Evolutionary conservation across 305 asterid species (phyloP).

Genomic region (Plantago coronopus): DNA sequence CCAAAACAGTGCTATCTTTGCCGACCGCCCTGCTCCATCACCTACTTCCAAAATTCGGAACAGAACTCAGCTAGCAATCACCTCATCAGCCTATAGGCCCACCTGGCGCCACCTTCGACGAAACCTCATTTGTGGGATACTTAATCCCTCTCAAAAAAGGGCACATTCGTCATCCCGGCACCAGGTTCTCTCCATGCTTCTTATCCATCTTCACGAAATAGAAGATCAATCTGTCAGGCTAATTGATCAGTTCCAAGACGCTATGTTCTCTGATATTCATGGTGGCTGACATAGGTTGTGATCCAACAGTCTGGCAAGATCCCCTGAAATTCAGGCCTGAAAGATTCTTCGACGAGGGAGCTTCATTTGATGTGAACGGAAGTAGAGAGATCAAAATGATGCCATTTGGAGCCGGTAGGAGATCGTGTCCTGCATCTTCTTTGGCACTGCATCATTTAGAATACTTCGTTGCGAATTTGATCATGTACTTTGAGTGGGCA

Average conservation of each 20-base stretch:
- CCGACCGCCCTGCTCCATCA: slow-evolving; percentile 50
- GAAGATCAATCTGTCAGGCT: slow-evolving; percentile 26
- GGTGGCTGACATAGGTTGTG: slow-evolving; percentile 82
- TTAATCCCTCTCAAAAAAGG: slow-evolving; percentile 55
- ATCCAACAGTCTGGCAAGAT: slow-evolving; percentile 64
- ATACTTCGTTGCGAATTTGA: slow-evolving; percentile 60
- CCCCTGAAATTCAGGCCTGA: slow-evolving; percentile 82
- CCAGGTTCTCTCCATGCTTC: slow-evolving; percentile 52
- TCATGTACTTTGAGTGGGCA: slow-evolving; percentile 47
- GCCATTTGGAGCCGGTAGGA: slow-evolving; percentile 72
- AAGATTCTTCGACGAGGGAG: slow-evolving; percentile 43
- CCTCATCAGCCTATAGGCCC: slow-evolving; percentile 50
- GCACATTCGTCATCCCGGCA: slow-evolving; percentile 44
- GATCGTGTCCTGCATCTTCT: slow-evolving; percentile 48
- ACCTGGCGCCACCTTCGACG: slow-evolving; percentile 80
- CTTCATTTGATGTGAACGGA: slow-evolving; percentile 46
- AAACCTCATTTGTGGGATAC: slow-evolving; percentile 60
- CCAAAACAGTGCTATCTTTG: slow-evolving; percentile 53
- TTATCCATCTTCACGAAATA: slow-evolving; percentile 27
- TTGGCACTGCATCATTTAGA: slow-evolving; percentile 69
- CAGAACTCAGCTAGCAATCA: slow-evolving; percentile 32
- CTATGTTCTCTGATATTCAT: slow-evolving; percentile 67
- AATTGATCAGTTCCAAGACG: slow-evolving; percentile 59
- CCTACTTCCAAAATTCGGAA: slow-evolving; percentile 30
- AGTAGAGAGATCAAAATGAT: slow-evolving; percentile 69